Evolutionary conservation across 2,329 filamentous ascomycete genomes (phyloP), one percentile per base, ranked within the genome.

Genomic region (Chrysoporthe deuterocubensis): DNA sequence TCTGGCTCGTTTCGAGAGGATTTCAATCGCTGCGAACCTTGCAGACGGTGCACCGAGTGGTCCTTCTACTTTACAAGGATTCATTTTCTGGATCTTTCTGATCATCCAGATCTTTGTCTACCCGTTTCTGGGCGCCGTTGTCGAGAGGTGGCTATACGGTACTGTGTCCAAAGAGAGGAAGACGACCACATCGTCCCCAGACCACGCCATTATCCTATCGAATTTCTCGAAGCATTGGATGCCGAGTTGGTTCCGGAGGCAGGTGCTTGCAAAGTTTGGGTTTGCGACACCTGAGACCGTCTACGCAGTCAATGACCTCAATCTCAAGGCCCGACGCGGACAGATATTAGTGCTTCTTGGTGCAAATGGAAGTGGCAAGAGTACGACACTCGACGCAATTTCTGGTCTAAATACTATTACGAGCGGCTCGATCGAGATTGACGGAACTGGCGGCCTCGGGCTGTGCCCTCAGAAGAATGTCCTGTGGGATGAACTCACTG

Each of bases 391-490:
- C 4, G 93, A 97, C 75, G 91, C 92, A 6, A 94, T 97, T 71
- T 92, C 93, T 13, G 94, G 94, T 3, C 85, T 95, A 62, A 93
- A 90, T 73, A 91, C 87, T 57, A 84, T 95, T 32, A 93, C 92
- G 0, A 88, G 86, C 67, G 94, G 94, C 2, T 84, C 84, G 3
- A 96, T 97, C 71, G 87, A 87, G 34, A 90, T 97, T 58, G 90
- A 94, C 71, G 90, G 90, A 0, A 90, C 88, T 11, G 92, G 92
- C 11, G 93, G 92, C 0, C 85, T 97, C 26, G 94, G 94, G 16
- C 89, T 97, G 54, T 95, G 93, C 67, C 94, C 94, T 0, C 94
- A 97, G 76, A 94, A 95, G 82, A 97, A 97, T 73, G 94, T 97
- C 6, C 85, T 97, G 43, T 97, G 94, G 94, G 91, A 95, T 72